Percentiles rank a stretch among this genome's conserved stretches.
These are phyloP conservation scores for Pichia sp. DNA, from an alignment of 1,139 yeast species.

Conservation along the genomic window DNA sequence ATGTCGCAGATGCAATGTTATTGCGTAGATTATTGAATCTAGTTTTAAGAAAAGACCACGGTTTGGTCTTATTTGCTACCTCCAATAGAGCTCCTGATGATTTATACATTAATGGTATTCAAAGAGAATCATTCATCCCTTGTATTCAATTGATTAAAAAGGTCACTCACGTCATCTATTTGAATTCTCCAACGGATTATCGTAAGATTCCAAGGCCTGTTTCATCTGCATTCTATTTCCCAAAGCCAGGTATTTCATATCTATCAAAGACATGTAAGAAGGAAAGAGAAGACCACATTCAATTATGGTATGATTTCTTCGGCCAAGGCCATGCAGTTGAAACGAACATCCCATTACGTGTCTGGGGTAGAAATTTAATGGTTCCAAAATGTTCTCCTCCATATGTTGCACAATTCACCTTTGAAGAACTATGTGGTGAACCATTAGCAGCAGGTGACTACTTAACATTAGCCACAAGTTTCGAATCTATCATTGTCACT, in stretches of 20 bases:
- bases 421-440: constrained; percentile 78
- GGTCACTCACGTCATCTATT: constrained; percentile 71
- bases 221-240: constrained; percentile 76
- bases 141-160: constrained; percentile 79
- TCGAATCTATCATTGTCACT: constrained; percentile 76
- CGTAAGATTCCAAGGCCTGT: constrained; percentile 84
- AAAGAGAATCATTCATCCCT: constrained; percentile 86
- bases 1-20: constrained; percentile 98
- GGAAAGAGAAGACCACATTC: constrained; percentile 58
- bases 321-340: constrained; percentile 52
- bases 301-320: constrained; percentile 78
- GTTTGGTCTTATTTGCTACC: constrained; percentile 87
- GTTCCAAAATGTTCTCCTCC: constrained; percentile 81
- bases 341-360: constrained; percentile 44
- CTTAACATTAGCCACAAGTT: constrained; percentile 74
- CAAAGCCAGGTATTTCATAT: constrained; percentile 62
- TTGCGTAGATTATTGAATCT: constrained; percentile 70
- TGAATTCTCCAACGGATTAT: constrained; percentile 92
- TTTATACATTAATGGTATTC: constrained; percentile 89
- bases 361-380: constrained; percentile 84
- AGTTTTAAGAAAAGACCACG: constrained; percentile 64
- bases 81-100: constrained; percentile 96
- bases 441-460: constrained; percentile 97
- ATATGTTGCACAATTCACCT: constrained; percentile 85
- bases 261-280: constrained; percentile 46